A percentile compares a stretch with the other conserved stretches of the same genome.
Evolutionary conservation across 2,329 filamentous ascomycete species (phyloP).

Genomic region (Colletotrichum neosansevieriae): DNA sequence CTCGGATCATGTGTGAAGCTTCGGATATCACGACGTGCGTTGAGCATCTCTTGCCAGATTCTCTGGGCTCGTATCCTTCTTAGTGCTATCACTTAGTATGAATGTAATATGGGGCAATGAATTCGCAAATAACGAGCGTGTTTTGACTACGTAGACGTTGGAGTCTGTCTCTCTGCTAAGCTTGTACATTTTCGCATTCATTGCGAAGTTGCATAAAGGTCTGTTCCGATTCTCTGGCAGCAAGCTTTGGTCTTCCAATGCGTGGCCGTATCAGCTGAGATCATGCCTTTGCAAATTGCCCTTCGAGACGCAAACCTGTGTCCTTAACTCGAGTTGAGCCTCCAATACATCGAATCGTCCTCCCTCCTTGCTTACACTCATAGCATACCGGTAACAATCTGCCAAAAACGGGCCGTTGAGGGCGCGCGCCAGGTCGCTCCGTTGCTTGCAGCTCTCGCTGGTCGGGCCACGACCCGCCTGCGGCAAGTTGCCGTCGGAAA

Average conservation of each 20-base stretch:
- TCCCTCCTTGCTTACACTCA: conserved; percentile 33
- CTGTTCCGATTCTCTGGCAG: neutral
- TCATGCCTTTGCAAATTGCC: conserved; percentile 3
- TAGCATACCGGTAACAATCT: conserved; percentile 36
- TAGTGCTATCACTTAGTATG: neutral
- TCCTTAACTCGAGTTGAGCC: conserved; percentile 4
- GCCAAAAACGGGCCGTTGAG: conserved; percentile 38
- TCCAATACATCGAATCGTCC: neutral
- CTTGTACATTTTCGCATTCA: conserved; percentile 16
- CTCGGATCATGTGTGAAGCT: conserved; percentile 1
- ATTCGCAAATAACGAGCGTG: conserved; percentile 31
- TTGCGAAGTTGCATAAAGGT: conserved; percentile 18
- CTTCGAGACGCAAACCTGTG: conserved; percentile 12
- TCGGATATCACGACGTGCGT: neutral
- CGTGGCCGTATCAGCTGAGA: neutral
- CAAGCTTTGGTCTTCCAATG: neutral
- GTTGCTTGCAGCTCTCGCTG: conserved; percentile 39
- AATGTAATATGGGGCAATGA: neutral
- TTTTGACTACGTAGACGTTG: conserved; percentile 20
- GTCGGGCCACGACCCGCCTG: conserved; percentile 39
- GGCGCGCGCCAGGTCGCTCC: conserved; percentile 36
- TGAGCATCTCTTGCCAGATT: neutral
- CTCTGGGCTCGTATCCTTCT: neutral
- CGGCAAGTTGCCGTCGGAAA: conserved; percentile 33
- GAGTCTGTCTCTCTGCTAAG: conserved; percentile 26